These are phyloP conservation scores for Penicillium salamii DNA, from an alignment of 495 filamentous ascomycete genomes.

Conservation along the genomic window DNA sequence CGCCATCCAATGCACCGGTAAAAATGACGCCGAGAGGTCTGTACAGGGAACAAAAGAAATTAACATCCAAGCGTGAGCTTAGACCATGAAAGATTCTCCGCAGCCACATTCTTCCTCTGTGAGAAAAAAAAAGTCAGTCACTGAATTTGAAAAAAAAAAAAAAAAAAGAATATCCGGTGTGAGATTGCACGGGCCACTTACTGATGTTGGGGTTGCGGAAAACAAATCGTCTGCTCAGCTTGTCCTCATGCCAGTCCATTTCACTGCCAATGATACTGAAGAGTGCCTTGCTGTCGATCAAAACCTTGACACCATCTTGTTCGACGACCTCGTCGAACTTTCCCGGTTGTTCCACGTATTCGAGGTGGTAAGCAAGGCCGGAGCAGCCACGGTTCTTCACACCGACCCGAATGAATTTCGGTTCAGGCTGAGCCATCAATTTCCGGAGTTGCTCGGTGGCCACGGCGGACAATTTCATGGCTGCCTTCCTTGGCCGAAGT, in stretches of 20 bases:
- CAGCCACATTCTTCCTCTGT: conserved; percentile 96
- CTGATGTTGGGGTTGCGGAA: conserved; percentile 98
- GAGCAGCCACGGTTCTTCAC: conserved; percentile 96
- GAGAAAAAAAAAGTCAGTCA: conserved; percentile 29
- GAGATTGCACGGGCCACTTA: conserved; percentile 49
- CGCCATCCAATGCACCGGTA: conserved; percentile 44
- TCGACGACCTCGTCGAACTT: conserved; percentile 89
- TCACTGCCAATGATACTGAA: conserved; percentile 98
- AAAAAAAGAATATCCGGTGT: too few relatives aligned
- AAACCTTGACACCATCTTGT: conserved; percentile 92
- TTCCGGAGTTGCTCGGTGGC: conserved; percentile 73
- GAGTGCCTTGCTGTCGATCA: conserved; percentile 94
- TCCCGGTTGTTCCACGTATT: conserved; percentile 88
- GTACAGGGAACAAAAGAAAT: conserved; percentile 14
- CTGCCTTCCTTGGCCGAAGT: conserved; percentile 82
- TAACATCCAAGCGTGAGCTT: conserved; percentile 58
- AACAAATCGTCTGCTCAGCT: conserved; percentile 82
- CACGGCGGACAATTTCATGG: conserved; percentile 76
- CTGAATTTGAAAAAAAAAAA: background rate
- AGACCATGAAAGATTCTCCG: conserved; percentile 95
- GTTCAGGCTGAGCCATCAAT: conserved; percentile 75
- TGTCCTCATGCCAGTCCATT: conserved; percentile 99
- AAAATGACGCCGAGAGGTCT: conserved; percentile 22
- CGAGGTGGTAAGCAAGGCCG: conserved; percentile 89
- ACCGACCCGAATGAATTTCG: conserved; percentile 89